These are phyloP conservation scores for Phialemoniopsis sp. DNA, from an alignment of 2,329 filamentous ascomycete genomes.

Conservation along the genomic window DNA sequence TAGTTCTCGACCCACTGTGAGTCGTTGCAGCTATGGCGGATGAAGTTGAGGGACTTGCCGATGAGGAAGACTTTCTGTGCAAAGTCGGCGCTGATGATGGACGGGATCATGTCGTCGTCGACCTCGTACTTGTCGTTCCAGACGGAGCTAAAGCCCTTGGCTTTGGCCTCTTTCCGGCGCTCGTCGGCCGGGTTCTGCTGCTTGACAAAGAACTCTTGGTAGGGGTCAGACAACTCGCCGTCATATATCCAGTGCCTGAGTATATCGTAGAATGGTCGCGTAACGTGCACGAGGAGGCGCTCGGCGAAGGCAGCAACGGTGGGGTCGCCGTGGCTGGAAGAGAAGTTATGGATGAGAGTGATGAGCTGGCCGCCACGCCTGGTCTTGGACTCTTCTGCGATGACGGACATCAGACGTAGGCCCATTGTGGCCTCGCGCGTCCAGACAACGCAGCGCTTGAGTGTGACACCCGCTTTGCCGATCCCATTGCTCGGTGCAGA, in stretches of 20 bases:
- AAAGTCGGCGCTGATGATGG: slow-evolving; percentile 89
- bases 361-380: slow-evolving; percentile 87
- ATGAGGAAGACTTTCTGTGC: slow-evolving; percentile 96
- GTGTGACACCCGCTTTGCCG: slow-evolving; percentile 82
- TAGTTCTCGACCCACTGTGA: slow-evolving; percentile 94
- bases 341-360: slow-evolving; percentile 88
- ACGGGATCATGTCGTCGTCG: slow-evolving; percentile 80
- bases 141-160: slow-evolving; percentile 74
- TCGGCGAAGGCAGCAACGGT: slow-evolving; percentile 93
- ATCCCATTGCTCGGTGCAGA: slow-evolving; percentile 64
- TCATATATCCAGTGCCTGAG: slow-evolving; percentile 97
- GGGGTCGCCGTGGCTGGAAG: slow-evolving; percentile 89
- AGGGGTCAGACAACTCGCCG: slow-evolving; percentile 94
- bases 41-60: slow-evolving; percentile 97
- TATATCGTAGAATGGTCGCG: slow-evolving; percentile 94
- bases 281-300: slow-evolving; percentile 79
- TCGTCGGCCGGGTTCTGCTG: slow-evolving; percentile 63
- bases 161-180: slow-evolving; percentile 39
- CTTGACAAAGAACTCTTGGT: slow-evolving; percentile 89
- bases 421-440: slow-evolving; percentile 96
- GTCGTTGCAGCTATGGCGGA: slow-evolving; percentile 91
- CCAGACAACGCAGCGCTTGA: slow-evolving; percentile 96
- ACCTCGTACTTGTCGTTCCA: slow-evolving; percentile 98
- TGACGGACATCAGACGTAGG: slow-evolving; percentile 84
- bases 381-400: slow-evolving; percentile 84